phyloP scores from a whole-genome alignment of 2,329 filamentous ascomycete species.

The Diaporthe citri region DNA sequence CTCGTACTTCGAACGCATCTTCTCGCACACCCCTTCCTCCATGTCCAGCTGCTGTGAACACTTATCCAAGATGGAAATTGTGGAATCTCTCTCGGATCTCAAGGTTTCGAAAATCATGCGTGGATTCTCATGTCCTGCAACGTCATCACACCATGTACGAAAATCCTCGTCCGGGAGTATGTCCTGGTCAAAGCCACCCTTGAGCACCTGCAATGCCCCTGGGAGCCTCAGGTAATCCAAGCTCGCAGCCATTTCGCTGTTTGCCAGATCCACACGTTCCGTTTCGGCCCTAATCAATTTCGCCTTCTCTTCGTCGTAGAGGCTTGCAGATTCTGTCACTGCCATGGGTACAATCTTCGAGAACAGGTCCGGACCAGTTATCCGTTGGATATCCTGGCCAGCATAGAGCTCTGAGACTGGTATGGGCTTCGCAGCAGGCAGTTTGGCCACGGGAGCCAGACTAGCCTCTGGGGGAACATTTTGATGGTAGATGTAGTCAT shows the following conservation, averaged over 20 bases:
- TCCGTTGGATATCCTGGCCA: slow-evolving; percentile 95
- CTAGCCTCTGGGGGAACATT: slow-evolving; percentile 88
- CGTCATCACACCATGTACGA: slow-evolving; percentile 91
- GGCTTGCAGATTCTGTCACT: slow-evolving; percentile 94
- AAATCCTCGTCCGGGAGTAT: slow-evolving; percentile 92
- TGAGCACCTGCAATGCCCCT: slow-evolving; percentile 88
- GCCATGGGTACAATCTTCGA: slow-evolving; percentile 96
- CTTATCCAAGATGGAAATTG: slow-evolving; percentile 79
- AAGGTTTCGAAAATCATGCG: slow-evolving; percentile 82
- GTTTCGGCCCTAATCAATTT: slow-evolving; percentile 94
- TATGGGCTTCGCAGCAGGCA: slow-evolving; percentile 96
- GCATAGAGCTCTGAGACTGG: slow-evolving; percentile 97
- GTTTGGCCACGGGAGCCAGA: slow-evolving; percentile 84
- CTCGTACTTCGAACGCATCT: slow-evolving; percentile 98
- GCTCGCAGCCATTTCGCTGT: slow-evolving; percentile 95
- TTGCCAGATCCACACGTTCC: slow-evolving; percentile 91
- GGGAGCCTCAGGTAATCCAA: slow-evolving; percentile 94
- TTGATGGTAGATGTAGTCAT: slow-evolving; percentile 98
- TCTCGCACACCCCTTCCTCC: slow-evolving; percentile 98
- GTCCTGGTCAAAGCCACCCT: slow-evolving; percentile 92
- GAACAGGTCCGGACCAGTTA: slow-evolving; percentile 97
- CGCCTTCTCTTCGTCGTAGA: slow-evolving; percentile 99
- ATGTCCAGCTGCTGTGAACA: slow-evolving; percentile 92
- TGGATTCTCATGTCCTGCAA: slow-evolving; percentile 87
- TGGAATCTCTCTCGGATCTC: slow-evolving; percentile 80